Percentiles rank a stretch among this genome's conserved stretches.
phyloP scores from a whole-genome alignment of 1,284 basidiomycete genomes.

The Boletus mariae region DNA sequence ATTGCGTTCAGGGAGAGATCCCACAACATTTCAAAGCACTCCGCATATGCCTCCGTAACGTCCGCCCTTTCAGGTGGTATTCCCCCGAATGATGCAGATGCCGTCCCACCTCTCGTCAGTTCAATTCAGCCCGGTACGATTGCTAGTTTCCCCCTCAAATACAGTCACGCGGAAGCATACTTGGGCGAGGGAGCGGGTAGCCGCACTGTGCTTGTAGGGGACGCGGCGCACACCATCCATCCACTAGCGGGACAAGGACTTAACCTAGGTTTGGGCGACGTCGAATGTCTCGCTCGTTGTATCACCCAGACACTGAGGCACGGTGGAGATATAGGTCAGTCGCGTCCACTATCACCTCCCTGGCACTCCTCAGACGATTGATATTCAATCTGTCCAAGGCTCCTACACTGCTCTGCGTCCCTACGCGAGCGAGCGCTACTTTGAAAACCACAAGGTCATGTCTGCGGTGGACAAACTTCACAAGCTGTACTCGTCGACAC shows the following conservation, averaged over 20 bases:
- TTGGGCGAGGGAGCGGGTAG: constrained; percentile 64
- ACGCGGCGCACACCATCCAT: constrained; percentile 94
- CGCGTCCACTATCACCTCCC: no score
- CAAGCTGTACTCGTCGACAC: constrained; percentile 72
- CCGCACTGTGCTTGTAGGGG: constrained; percentile 88
- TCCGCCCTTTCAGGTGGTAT: constrained; percentile 43
- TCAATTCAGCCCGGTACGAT: constrained; percentile 73
- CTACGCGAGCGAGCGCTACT: constrained; percentile 79
- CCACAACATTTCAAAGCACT: constrained; percentile 58
- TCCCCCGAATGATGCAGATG: constrained; percentile 58
- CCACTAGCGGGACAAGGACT: constrained; percentile 97
- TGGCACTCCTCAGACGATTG: background rate
- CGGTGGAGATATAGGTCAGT: constrained; percentile 80
- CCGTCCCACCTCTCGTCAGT: constrained; percentile 73
- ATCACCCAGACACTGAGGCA: constrained; percentile 53
- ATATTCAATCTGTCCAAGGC: constrained; percentile 41
- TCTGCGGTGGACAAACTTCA: constrained; percentile 85
- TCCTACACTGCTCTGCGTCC: constrained; percentile 71
- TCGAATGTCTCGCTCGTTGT: constrained; percentile 62
- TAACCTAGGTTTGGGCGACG: constrained; percentile 90
- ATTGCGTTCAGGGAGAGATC: constrained; percentile 67
- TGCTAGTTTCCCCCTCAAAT: constrained; percentile 88
- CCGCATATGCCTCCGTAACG: constrained; percentile 55
- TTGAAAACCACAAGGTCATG: constrained; percentile 83
- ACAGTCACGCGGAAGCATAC: constrained; percentile 87